Conservation (phyloP, 2,329 filamentous ascomycete species). For the Trichoderma pleuroti region DNA sequence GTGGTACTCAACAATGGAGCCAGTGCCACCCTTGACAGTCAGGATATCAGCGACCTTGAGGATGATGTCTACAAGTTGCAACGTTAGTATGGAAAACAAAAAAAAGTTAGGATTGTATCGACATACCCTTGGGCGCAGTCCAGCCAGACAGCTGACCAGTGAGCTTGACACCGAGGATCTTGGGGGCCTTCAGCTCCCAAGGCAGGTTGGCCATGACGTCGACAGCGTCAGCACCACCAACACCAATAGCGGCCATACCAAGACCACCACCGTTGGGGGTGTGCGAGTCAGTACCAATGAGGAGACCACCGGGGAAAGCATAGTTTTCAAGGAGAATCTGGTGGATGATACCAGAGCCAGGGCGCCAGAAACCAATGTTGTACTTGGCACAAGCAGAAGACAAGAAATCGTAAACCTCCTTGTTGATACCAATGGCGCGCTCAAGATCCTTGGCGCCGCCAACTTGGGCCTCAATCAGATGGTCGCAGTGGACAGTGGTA, state of each 20-base stretch:
- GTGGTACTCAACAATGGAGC: slow-evolving; percentile 78
- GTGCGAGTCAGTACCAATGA: slow-evolving; percentile 97
- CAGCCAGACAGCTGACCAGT: slow-evolving; percentile 87
- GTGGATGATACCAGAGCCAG: slow-evolving; percentile 98
- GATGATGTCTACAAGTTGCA: slow-evolving; percentile 69
- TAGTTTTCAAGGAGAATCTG: slow-evolving; percentile 99
- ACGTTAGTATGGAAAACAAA: background rate
- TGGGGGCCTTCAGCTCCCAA: slow-evolving; percentile 98
- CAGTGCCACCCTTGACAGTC: slow-evolving; percentile 97
- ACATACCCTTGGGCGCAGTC: slow-evolving; percentile 84
- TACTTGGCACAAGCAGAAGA: slow-evolving; percentile 94
- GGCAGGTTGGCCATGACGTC: slow-evolving; percentile 97
- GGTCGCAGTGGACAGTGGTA: slow-evolving; percentile 95
- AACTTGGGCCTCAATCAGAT: slow-evolving; percentile 96
- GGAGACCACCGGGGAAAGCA: slow-evolving; percentile 94
- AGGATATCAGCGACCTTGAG: slow-evolving; percentile 95
- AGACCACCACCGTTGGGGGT: slow-evolving; percentile 97
- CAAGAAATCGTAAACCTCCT: slow-evolving; percentile 98
- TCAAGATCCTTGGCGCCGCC: slow-evolving; percentile 92
- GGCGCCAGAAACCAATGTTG: slow-evolving; percentile 99
- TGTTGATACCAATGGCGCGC: slow-evolving; percentile 89
- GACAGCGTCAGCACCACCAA: slow-evolving; percentile 96
- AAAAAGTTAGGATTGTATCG: background rate
- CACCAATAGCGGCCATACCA: slow-evolving; percentile 91
- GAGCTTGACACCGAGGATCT: slow-evolving; percentile 93